A percentile compares a stretch with the other conserved stretches of the same genome.
Evolutionary conservation across 352 stramenopile species (phyloP).

Genomic region (Globisporangium recalcitrans): DNA sequence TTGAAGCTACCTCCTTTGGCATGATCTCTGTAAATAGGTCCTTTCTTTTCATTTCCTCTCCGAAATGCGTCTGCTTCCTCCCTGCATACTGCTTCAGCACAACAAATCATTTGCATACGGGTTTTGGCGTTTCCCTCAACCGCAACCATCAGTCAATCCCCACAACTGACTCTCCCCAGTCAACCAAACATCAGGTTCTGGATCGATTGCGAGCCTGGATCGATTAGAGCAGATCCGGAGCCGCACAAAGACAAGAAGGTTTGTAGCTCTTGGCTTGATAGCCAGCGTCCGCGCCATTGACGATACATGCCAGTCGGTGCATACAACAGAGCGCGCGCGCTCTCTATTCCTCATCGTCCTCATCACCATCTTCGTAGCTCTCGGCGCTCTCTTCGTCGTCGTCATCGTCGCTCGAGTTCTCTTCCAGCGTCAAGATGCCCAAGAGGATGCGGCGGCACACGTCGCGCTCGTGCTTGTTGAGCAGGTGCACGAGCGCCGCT

Average conservation of each 20-base stretch:
- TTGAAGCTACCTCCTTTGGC: too few relatives aligned
- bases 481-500: conserved; percentile 17
- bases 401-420: conserved; percentile 32
- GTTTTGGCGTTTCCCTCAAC: too few relatives aligned
- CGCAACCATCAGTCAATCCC: too few relatives aligned
- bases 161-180: too few relatives aligned
- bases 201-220: neutral
- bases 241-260: neutral
- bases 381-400: neutral
- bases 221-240: neutral
- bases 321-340: neutral
- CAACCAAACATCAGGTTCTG: too few relatives aligned
- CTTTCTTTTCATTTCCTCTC: too few relatives aligned
- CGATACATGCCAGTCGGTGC: neutral
- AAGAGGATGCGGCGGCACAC: conserved; percentile 59
- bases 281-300: neutral
- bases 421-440: conserved; percentile 54
- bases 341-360: neutral
- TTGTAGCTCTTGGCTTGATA: neutral
- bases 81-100: too few relatives aligned
- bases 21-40: too few relatives aligned
- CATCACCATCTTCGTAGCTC: conserved; percentile 1
- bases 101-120: too few relatives aligned
- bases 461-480: conserved; percentile 45
- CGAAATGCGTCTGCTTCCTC: too few relatives aligned